Evolutionary conservation across 768 basidiomycete genomes (phyloP), one percentile per base, ranked within the genome.

Genomic region (Tremella mesenterica): DNA sequence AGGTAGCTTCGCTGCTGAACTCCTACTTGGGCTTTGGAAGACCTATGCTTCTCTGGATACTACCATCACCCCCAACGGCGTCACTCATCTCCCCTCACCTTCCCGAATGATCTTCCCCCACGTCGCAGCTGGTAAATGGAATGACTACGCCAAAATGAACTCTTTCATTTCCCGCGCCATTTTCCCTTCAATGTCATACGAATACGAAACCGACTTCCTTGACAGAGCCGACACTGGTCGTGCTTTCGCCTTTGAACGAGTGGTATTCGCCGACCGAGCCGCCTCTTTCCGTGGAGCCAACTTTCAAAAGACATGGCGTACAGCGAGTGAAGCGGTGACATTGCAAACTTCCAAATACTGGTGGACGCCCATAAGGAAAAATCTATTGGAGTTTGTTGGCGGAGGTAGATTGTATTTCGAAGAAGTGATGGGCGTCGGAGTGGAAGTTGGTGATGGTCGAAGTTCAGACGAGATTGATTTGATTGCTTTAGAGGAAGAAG

Each of bases 111-210:
- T 88, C 60, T 90, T 95, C 74, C 77, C 82, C 41, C 84, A 84
- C 55, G 73, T 85, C 12, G 82, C 85, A 59, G 81, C 82, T 10
- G 79, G 77, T 47, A 83, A 87, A 61, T 95, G 90, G 90, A 81
- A 88, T 18, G 91, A 95, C 73, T 90, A 91, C 58, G 83, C 91
- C 5, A 75, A 78, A 30, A 90, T 95, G 89, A 93, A 93, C 72
- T 81, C 91, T 75, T 88, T 81, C 79, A 81, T 91, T 44, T 76
- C 88, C 23, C 83, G 85, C 44, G 80, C 82, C 27, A 79, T 82
- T 53, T 89, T 93, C 71, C 91, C 91, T 1, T 85, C 84, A 2
- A 76, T 82, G 50, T 80, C 81, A 1, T 81, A 86, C 75, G 89
- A 92, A 71, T 92, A 85, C 72, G 75, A 78, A 43, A 79, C 82